A percentile compares a stretch with the other conserved stretches of the same genome.
Evolutionary conservation across 2,329 filamentous ascomycete genomes (phyloP).

Genomic region (Bertia moriformis): DNA sequence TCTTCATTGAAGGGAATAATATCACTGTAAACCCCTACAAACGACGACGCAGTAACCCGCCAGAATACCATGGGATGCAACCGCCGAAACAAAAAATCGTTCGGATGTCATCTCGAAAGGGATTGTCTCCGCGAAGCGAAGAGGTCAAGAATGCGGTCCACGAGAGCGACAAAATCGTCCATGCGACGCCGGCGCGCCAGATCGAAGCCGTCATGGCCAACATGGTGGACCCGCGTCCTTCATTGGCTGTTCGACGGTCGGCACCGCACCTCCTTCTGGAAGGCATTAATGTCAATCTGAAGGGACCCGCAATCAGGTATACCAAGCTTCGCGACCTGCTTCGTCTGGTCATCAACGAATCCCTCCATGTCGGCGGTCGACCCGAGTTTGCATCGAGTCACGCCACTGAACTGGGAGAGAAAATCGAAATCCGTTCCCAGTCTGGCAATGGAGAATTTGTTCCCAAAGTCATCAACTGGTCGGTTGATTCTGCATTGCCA

Average conservation of each 20-base stretch:
- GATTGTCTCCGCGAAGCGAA: constrained; percentile 19
- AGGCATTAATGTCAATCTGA: constrained; percentile 17
- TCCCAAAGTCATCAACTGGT: constrained; percentile 28
- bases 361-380: constrained; percentile 26
- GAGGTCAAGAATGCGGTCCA: constrained; percentile 23
- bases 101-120: constrained; percentile 14
- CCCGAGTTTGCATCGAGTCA: constrained; percentile 28
- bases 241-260: constrained; percentile 17
- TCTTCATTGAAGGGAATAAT: constrained; percentile 24
- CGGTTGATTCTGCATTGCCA: constrained; percentile 26
- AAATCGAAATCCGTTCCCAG: constrained; percentile 24
- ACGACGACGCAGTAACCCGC: constrained; percentile 21
- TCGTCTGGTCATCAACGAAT: constrained; percentile 28
- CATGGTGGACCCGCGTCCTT: constrained; percentile 17
- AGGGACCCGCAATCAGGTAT: constrained; percentile 18
- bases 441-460: constrained; percentile 25
- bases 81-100: constrained; percentile 9
- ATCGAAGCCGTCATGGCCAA: constrained; percentile 22
- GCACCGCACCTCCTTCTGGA: constrained; percentile 13
- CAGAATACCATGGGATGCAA: constrained; percentile 14
- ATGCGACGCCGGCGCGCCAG: constrained; percentile 15
- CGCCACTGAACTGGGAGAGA: constrained; percentile 24
- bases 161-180: constrained; percentile 22
- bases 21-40: constrained; percentile 26
- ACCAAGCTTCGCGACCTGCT: constrained; percentile 27